These are phyloP conservation scores for Hypoxylon sp. DNA, from an alignment of 2,329 filamentous ascomycete genomes.

Conservation along the genomic window DNA sequence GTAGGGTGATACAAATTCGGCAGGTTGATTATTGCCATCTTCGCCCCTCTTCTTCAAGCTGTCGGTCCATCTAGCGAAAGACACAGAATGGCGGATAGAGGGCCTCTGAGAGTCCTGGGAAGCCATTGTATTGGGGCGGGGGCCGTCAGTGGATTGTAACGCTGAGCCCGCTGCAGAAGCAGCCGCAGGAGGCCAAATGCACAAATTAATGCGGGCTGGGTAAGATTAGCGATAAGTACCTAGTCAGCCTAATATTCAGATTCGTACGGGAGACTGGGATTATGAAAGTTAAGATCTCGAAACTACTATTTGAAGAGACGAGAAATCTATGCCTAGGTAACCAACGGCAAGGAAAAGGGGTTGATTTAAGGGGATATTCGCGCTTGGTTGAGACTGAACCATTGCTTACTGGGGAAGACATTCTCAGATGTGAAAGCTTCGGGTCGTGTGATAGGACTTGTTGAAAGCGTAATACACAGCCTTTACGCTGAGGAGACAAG, in stretches of 20 bases:
- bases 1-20: constrained; percentile 1
- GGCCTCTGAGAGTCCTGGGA: background rate
- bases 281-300: background rate
- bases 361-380: background rate
- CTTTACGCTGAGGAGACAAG: background rate
- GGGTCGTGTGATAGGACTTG: background rate
- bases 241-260: background rate
- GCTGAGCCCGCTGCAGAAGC: background rate
- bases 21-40: constrained; percentile 5
- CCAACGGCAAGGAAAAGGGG: background rate
- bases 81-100: constrained; percentile 3
- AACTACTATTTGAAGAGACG: background rate
- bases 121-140: background rate
- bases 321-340: background rate
- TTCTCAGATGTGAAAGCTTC: background rate
- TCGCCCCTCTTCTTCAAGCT: background rate
- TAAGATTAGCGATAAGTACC: background rate
- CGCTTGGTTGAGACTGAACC: background rate
- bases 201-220: background rate
- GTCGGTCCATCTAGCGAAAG: constrained; percentile 13
- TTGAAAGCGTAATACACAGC: background rate
- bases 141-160: background rate
- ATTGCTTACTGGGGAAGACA: background rate
- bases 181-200: background rate
- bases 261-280: background rate